Base-by-base conservation (phyloP, 306 rosid genomes). In the Aeschynomene evenia region DNA sequence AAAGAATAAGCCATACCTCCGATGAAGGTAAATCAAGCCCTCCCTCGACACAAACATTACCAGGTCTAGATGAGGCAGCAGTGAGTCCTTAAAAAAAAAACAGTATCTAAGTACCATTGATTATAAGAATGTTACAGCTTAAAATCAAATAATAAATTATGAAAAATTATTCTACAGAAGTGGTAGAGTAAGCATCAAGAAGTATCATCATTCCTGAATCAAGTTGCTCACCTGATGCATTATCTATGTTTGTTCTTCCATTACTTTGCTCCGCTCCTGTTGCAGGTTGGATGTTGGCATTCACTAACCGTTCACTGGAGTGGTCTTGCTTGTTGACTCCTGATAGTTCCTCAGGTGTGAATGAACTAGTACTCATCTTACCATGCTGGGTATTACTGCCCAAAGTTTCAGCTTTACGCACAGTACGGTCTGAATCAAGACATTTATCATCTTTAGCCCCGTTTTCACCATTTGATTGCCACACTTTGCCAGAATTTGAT, bases 291-390 rank as follows among this genome's bases (percentile, higher is more conserved):
- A 70, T 69, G 78, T 77, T 94, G 69, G 87, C 76, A 73, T 80
- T 82, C 78, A 75, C 88, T 71, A 91, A 59, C 60, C 75, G 75
- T 66, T 94, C 91, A 29, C 70, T 75, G 45, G 82, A 66, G 76
- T 78, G 83, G 53, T 82, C 91, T 81, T 84, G 95, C 79, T 81
- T 91, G 81, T 83, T 70, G 72, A 84, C 80, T 63, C 84, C 92
- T 40, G 92, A 87, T 75, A 76, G 65, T 79, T 87, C 97, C 71
- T 84, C 87, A 45, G 92, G 81, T 66, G 75, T 56, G 42, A 87
- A 76, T 57, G 79, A 80, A 81, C 65, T 81, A 48, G 52, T 60
- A 65, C 77, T 87, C 51, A 73, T 63, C 78, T 82, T 91, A 66
- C 71, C 77, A 39, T 79, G 90, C 62, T 65, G 89, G 20, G 82